A percentile compares a stretch with the other conserved stretches of the same genome.
These are phyloP conservation scores for Aspergillus novofumigatus DNA, from an alignment of 2,329 filamentous ascomycete species.

Conservation along the genomic window DNA sequence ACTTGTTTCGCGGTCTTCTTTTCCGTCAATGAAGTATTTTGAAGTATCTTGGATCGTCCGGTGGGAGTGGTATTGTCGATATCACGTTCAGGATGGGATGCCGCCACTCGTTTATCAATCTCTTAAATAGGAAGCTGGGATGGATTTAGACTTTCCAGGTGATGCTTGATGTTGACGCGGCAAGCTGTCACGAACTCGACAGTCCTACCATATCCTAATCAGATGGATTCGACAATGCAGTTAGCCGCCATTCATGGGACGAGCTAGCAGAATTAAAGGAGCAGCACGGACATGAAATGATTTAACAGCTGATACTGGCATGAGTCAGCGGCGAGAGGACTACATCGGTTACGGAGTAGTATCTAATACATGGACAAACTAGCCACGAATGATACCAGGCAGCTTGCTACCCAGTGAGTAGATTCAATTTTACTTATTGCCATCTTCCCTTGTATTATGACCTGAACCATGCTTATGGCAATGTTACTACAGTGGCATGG, in stretches of 20 bases:
- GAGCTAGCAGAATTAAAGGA: no score
- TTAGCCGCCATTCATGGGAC: no score
- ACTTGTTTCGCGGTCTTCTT: background rate
- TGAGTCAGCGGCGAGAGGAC: background rate
- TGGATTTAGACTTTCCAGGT: background rate
- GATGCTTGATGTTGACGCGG: background rate
- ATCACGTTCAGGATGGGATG: background rate
- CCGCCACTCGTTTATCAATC: background rate
- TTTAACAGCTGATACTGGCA: background rate
- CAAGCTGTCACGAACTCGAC: background rate
- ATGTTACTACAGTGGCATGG: no score
- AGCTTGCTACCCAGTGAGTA: background rate
- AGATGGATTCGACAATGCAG: no score
- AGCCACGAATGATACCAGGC: no score
- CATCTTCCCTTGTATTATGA: no score
- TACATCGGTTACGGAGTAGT: no score
- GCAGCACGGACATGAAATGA: background rate
- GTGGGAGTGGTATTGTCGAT: background rate
- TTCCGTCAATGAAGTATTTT: background rate
- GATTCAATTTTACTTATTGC: background rate
- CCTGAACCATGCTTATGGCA: no score
- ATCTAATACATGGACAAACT: background rate
- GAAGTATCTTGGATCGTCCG: background rate
- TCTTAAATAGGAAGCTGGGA: background rate
- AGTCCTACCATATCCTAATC: no score